Conservation (phyloP, 768 basidiomycete species). For the Auriscalpium vulgare region DNA sequence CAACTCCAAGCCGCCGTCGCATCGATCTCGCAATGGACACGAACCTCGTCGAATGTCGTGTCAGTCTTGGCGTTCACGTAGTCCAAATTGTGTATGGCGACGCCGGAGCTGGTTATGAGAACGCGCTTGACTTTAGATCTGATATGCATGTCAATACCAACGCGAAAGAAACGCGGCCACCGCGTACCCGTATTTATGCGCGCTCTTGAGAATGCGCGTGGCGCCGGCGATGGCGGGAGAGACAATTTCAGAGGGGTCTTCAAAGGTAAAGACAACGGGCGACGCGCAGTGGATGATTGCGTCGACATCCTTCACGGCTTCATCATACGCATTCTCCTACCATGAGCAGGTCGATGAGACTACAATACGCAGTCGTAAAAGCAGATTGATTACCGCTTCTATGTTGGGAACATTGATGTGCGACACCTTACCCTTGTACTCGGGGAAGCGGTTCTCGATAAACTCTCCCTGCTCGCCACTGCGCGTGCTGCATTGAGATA, state of each 20-base stretch:
- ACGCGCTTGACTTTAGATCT: conserved; percentile 13
- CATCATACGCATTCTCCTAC: conserved; percentile 32
- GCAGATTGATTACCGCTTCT: conserved; percentile 20
- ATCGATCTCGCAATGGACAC: neutral
- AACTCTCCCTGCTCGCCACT: neutral
- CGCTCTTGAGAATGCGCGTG: conserved; percentile 23
- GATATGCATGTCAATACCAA: neutral
- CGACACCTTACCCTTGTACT: neutral
- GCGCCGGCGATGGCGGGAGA: conserved; percentile 33
- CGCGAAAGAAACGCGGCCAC: neutral
- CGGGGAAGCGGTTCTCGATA: neutral
- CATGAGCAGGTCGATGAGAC: neutral
- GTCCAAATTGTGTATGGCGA: neutral
- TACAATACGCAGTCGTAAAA: conserved; percentile 9
- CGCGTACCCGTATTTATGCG: conserved; percentile 12
- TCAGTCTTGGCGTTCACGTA: neutral
- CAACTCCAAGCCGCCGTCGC: neutral
- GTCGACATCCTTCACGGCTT: conserved; percentile 38
- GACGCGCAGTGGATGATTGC: conserved; percentile 33
- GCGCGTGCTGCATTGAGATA: neutral
- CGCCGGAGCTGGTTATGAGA: conserved; percentile 7
- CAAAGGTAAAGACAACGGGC: conserved; percentile 20
- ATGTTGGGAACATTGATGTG: neutral
- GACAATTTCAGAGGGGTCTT: conserved; percentile 26
- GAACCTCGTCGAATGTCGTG: neutral